Conservation (phyloP, 2,329 filamentous ascomycete genomes). For the Colletotrichum noveboracense region DNA sequence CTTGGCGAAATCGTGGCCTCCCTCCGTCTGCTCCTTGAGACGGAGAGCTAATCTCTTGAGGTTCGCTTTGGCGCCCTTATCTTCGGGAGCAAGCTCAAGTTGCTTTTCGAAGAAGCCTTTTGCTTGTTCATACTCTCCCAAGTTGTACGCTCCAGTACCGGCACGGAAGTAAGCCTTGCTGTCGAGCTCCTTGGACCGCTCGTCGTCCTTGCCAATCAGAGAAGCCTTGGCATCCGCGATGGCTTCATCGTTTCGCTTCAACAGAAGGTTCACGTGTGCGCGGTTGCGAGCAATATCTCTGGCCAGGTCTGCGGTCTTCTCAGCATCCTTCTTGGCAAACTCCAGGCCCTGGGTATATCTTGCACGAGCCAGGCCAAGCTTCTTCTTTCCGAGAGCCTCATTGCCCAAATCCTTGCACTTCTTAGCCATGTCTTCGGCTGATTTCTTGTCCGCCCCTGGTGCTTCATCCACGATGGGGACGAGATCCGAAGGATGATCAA, state of each 20-base stretch:
- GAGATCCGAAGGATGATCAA: constrained; percentile 38
- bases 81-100: constrained; percentile 27
- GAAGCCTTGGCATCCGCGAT: constrained; percentile 33
- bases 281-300: constrained; percentile 38
- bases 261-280: constrained; percentile 34
- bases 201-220: constrained; percentile 23
- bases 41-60: constrained; percentile 25
- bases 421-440: constrained; percentile 14
- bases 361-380: constrained; percentile 24
- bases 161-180: constrained; percentile 37
- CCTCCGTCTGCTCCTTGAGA: constrained; percentile 27
- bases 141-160: constrained; percentile 32
- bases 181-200: constrained; percentile 25
- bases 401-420: constrained; percentile 34
- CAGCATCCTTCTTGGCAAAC: neutral
- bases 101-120: constrained; percentile 28
- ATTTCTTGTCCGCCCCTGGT: neutral
- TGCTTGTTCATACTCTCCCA: constrained; percentile 29
- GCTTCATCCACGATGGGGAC: constrained; percentile 14
- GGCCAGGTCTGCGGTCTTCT: constrained; percentile 19
- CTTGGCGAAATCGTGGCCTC: constrained; percentile 27
- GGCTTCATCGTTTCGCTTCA: constrained; percentile 35
- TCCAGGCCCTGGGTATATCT: constrained; percentile 32
- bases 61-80: constrained; percentile 22
- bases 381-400: constrained; percentile 27